Evolutionary conservation across 1,139 yeast species (phyloP), one percentile per base, ranked within the genome.

Genomic region (Kazachstania sp.): DNA sequence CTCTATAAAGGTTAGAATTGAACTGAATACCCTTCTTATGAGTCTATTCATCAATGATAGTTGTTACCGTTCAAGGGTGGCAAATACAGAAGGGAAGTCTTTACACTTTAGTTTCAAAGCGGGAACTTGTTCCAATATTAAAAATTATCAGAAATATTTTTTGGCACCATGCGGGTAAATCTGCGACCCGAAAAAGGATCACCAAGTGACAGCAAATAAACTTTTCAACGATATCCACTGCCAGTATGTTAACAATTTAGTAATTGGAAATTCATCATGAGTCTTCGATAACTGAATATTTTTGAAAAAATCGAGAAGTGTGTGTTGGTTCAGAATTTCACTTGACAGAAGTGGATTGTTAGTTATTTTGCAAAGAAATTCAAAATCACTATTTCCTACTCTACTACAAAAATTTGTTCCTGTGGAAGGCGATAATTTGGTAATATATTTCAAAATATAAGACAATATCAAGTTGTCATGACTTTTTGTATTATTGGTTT

Each of bases 271-370:
- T 16, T 15, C 15, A 1, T 7, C 31, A 5, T 9, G 5, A 3
- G 39, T 13, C 4, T 34, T 6, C 2, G 16, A 23, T 30, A 13
- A 30, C 13, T 15, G 26, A 29, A 37, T 15, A 15, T 28, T 37
- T 36, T 39, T 12, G 11, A 51, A 37, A 4, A 53, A 16, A 7
- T 43, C 41, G 11, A 45, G 34, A 9, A 52, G 32, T 2, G 45
- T n/a, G 19, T 43, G 37, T 6, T 28, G n/a, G 15, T 16, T 13
- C 3, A 45, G 43, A 2, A 52, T 29, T 16, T 26, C 16, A 29
- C 37, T 43, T 3, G 40, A 28, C 18, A 47, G 45, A n/a, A 51
- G 43, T 3, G 47, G 42, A 19, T 42, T 43, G 5, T 29, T 19
- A 7, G 35, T 39, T n/a, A 39, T 4, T 13, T 2, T 12, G 7